Conservation (phyloP, 768 basidiomycete species). For the Macrocybe gigantea region DNA sequence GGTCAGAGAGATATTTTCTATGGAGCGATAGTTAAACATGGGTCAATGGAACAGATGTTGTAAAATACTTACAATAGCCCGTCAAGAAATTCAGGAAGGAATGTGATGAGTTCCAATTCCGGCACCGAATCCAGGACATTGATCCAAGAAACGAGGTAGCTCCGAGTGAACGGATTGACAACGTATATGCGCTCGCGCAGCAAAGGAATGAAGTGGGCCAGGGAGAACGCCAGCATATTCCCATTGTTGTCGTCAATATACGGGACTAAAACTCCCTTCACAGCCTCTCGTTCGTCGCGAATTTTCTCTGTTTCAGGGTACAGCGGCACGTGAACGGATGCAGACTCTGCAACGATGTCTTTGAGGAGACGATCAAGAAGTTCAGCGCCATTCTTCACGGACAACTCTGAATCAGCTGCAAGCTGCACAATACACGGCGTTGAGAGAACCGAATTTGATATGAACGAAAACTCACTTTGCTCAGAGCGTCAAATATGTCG, state of each 20-base stretch:
- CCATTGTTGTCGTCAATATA: slow-evolving; percentile 47
- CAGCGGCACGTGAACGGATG: slow-evolving; percentile 88
- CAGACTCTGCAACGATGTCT: slow-evolving; percentile 96
- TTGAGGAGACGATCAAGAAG: slow-evolving; percentile 95
- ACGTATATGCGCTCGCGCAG: slow-evolving; percentile 92
- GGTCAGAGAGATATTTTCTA: slow-evolving; percentile 94
- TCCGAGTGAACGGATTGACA: slow-evolving; percentile 91
- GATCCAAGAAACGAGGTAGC: slow-evolving; percentile 97
- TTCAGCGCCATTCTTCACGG: slow-evolving; percentile 98
- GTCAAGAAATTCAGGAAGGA: slow-evolving; percentile 92
- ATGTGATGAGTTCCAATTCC: slow-evolving; percentile 91
- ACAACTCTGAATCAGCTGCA: slow-evolving; percentile 89
- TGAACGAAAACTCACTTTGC: slow-evolving; percentile 65
- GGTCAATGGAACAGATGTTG: slow-evolving; percentile 4
- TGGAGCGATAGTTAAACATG: slow-evolving; percentile 3
- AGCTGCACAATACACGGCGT: slow-evolving; percentile 49
- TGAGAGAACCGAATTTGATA: neutral
- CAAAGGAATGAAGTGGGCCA: slow-evolving; percentile 91
- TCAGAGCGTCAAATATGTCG: slow-evolving; percentile 94
- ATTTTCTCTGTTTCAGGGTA: slow-evolving; percentile 75
- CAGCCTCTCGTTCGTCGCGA: slow-evolving; percentile 50
- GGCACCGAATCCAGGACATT: slow-evolving; percentile 94
- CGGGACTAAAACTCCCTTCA: slow-evolving; percentile 58
- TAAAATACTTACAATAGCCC: slow-evolving; percentile 72
- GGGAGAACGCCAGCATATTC: slow-evolving; percentile 79